phyloP scores from a whole-genome alignment of 345 rosid genomes.

The Syzygium grande region DNA sequence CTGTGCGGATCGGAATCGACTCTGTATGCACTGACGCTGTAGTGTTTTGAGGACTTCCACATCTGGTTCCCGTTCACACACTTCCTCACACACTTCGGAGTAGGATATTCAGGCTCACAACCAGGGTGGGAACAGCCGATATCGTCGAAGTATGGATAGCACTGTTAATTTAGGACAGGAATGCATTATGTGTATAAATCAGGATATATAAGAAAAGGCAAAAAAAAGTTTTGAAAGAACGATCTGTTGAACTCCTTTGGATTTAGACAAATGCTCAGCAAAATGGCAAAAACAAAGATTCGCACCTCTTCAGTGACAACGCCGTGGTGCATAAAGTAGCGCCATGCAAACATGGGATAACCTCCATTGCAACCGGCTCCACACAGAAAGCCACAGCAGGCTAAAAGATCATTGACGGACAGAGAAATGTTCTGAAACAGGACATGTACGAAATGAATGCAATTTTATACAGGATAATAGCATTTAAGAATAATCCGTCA shows the following conservation, averaged over 20 bases:
- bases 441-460: neutral
- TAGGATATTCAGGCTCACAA: slow-evolving; percentile 79
- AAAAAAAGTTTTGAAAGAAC: neutral
- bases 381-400: slow-evolving; percentile 93
- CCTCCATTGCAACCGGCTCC: slow-evolving; percentile 94
- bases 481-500: neutral
- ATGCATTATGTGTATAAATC: neutral
- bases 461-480: neutral
- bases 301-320: slow-evolving; percentile 92
- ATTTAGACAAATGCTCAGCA: neutral
- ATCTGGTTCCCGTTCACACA: slow-evolving; percentile 63
- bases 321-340: slow-evolving; percentile 60
- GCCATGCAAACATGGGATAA: slow-evolving; percentile 77
- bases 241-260: neutral
- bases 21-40: slow-evolving; percentile 59
- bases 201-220: neutral
- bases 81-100: slow-evolving; percentile 72
- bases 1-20: slow-evolving; percentile 51
- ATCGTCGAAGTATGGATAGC: slow-evolving; percentile 87
- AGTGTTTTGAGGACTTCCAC: slow-evolving; percentile 79
- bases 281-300: neutral
- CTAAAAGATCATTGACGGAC: slow-evolving; percentile 84
- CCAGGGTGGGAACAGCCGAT: slow-evolving; percentile 97
- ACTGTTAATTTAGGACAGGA: slow-evolving; percentile 24
- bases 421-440: slow-evolving; percentile 61